Base-by-base conservation (phyloP, 2,329 filamentous ascomycete genomes). In the Fusarium burgessii region DNA sequence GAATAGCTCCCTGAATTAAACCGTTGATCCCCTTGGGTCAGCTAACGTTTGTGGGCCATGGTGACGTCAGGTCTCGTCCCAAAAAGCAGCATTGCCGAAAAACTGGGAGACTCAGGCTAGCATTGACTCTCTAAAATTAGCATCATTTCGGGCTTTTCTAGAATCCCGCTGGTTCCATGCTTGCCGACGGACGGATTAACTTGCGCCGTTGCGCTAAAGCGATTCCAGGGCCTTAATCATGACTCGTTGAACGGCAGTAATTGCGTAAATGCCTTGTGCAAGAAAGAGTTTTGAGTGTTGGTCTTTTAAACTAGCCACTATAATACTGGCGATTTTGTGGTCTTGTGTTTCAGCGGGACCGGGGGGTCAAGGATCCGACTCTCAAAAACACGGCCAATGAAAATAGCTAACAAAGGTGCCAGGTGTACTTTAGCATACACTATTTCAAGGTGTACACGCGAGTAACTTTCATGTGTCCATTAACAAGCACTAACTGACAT, bases 181-280 rank as follows among this genome's bases (percentile, higher is more conserved):
- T 35, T 29, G 29, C 29, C 29, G 10, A 29, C 29, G 10, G 29
- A 29, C 29, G 8, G 10, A 11, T 11, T 29, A 29, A 23, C 23
- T 23, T 29, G 29, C 29, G 23, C 29, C 29, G 29, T 7, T 29
- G 29, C 29, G 29, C 10, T 29, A 29, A 8, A 29, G 7, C 29
- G 29, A 29, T 29, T 29, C 29, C 29, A 29, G 29, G 29, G 29
- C 29, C 42, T 58, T 72, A 5, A 60, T 46, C 17, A 43, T 32
- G 9, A 69, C 29, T 11, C 64, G 57, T 14, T 72, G 57, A 14
- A 62, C 42, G 12, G 38, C 57, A 29, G 68, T 72, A 25, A 72
- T 58, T 4, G 42, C 62, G 10, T 72, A 68, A 4, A 50, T 29
- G 12, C 41, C 57, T 3, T 29, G 29, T 9, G 33, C 46, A 13